These are phyloP conservation scores for Malania oleifera DNA, from an alignment of 164 flowering plant genomes.

Conservation along the genomic window DNA sequence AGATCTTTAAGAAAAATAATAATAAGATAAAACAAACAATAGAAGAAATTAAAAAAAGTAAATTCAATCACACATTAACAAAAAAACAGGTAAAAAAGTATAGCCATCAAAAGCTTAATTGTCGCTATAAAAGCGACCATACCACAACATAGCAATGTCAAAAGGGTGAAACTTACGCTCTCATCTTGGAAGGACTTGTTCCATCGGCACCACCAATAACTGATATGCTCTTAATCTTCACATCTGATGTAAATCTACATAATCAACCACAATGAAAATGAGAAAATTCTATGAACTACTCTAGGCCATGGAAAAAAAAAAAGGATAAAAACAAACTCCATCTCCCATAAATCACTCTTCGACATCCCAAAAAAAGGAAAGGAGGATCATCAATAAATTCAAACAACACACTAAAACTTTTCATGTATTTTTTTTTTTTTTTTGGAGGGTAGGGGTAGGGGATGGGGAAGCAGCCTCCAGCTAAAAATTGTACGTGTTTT, in stretches of 20 bases:
- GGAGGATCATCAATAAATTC: too few relatives aligned
- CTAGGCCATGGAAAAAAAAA: neutral
- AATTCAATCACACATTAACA: too few relatives aligned
- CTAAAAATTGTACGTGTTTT: too few relatives aligned
- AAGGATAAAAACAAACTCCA: neutral
- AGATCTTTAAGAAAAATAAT: too few relatives aligned
- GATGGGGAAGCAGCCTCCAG: too few relatives aligned
- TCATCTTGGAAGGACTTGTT: slow-evolving; percentile 93
- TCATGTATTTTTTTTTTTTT: too few relatives aligned
- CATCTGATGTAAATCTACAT: slow-evolving; percentile 84
- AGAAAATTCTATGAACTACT: neutral
- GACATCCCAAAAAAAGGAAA: neutral
- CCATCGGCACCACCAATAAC: slow-evolving; percentile 93
- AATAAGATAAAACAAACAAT: too few relatives aligned
- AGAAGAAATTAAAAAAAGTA: too few relatives aligned
- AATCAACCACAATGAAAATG: slow-evolving; percentile 2
- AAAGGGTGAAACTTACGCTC: slow-evolving; percentile 60
- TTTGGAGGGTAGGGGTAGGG: too few relatives aligned
- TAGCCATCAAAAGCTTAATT: neutral
- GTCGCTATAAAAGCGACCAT: neutral
- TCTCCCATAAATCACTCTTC: too few relatives aligned
- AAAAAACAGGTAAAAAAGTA: neutral
- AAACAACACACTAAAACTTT: too few relatives aligned
- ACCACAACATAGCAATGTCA: neutral
- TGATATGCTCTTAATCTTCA: slow-evolving; percentile 92